Evolutionary conservation across 768 basidiomycete genomes (phyloP).

Genomic region (Lentinula raphanica): DNA sequence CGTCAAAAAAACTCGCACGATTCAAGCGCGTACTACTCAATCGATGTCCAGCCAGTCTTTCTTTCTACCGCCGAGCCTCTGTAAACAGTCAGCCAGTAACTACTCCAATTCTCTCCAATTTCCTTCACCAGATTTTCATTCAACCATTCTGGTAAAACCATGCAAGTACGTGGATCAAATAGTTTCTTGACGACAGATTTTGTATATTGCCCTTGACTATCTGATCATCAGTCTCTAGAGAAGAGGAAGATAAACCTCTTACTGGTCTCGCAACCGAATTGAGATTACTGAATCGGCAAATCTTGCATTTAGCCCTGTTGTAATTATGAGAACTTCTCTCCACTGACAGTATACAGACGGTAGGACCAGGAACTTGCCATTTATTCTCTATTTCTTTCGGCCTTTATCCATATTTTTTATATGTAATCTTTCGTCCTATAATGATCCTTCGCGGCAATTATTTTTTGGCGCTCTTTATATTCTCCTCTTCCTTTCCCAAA

Average conservation of each 20-base stretch:
- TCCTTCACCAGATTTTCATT: not conserved
- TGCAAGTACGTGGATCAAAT: no score
- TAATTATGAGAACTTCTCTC: not conserved
- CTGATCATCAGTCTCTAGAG: no score
- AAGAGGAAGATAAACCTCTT: no score
- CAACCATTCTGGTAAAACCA: not conserved
- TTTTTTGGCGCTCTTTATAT: not conserved
- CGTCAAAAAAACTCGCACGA: not conserved
- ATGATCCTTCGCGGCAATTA: not conserved
- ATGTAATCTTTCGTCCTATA: not conserved
- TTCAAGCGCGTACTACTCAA: not conserved
- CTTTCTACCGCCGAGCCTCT: not conserved
- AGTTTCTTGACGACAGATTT: no score
- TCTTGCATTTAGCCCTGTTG: not conserved
- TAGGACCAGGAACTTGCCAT: constrained; percentile 1
- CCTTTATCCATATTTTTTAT: not conserved
- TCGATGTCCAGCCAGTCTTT: not conserved
- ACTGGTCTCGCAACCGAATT: constrained; percentile 2
- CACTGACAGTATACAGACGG: constrained; percentile 1
- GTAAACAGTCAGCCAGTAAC: not conserved
- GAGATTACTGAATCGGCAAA: not conserved
- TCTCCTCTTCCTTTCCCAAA: not conserved
- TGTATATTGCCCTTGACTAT: no score
- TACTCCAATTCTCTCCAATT: not conserved
- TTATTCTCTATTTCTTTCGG: not conserved